Evolutionary conservation across 139 green algal genomes (phyloP).

Genomic region (Trebouxia sp.): DNA sequence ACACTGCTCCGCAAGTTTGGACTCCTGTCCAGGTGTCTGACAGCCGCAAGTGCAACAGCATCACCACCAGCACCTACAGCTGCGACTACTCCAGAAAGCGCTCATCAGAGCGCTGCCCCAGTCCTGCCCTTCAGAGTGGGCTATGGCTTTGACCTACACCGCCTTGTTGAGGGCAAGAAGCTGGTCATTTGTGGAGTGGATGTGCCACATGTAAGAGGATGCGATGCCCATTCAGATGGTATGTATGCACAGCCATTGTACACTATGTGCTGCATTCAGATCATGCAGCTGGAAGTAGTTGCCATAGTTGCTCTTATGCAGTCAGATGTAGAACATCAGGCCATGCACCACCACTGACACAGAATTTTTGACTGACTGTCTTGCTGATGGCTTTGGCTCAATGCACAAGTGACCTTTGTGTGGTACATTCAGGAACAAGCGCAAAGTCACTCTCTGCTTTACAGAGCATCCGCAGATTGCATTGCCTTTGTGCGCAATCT

Average conservation of each 20-base stretch:
- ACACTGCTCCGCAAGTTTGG: neutral
- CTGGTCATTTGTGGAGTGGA: constrained; percentile 72
- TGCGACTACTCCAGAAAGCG: neutral
- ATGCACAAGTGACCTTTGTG: too few species aligned
- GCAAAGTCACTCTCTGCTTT: too few species aligned
- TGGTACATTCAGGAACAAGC: too few species aligned
- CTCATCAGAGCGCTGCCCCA: neutral
- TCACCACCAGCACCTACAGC: neutral
- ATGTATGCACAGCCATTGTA: neutral
- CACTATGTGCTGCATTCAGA: too few species aligned
- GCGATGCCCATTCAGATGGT: constrained; percentile 95
- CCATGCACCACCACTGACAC: too few species aligned
- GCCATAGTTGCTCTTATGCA: too few species aligned
- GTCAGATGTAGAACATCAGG: too few species aligned
- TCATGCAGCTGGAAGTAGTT: too few species aligned
- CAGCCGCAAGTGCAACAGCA: neutral
- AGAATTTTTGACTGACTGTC: too few species aligned
- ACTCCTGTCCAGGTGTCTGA: neutral
- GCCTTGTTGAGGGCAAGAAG: constrained; percentile 74
- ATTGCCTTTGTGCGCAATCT: neutral
- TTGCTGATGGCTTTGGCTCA: too few species aligned
- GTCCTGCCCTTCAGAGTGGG: constrained; percentile 74
- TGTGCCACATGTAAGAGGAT: constrained; percentile 94
- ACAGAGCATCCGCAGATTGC: too few species aligned
- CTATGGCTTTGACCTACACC: constrained; percentile 91